Percentiles rank a stretch among this genome's conserved stretches.
These are phyloP conservation scores for Trametes pubescens DNA, from an alignment of 1,284 basidiomycete species.

Conservation along the genomic window DNA sequence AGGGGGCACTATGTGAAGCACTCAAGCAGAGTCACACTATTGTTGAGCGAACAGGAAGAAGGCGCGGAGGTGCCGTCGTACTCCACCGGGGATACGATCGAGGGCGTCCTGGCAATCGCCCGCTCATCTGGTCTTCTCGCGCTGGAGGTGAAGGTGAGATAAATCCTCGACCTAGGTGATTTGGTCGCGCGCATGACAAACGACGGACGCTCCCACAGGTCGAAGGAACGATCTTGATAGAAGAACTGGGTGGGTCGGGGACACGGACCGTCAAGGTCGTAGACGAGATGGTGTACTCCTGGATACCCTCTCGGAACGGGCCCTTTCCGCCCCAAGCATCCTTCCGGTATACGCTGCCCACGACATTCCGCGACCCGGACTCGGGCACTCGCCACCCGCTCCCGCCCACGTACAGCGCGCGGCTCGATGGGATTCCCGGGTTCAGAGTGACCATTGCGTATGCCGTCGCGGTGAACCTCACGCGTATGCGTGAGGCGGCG, in stretches of 20 bases:
- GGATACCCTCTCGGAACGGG: slow-evolving; percentile 33
- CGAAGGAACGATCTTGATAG: slow-evolving; percentile 36
- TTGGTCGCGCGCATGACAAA: background rate
- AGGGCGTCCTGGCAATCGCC: slow-evolving; percentile 39
- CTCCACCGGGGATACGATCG: slow-evolving; percentile 36
- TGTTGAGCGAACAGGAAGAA: slow-evolving; percentile 40
- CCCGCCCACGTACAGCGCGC: slow-evolving; percentile 69
- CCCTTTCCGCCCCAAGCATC: slow-evolving; percentile 39
- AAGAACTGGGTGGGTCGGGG: slow-evolving; percentile 39
- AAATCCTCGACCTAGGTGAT: background rate
- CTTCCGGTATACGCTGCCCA: slow-evolving; percentile 40
- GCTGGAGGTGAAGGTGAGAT: slow-evolving; percentile 36
- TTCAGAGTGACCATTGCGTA: slow-evolving; percentile 70
- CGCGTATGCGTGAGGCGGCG: slow-evolving; percentile 33
- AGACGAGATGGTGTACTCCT: slow-evolving; percentile 37
- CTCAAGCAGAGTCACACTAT: slow-evolving; percentile 37
- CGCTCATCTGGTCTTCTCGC: slow-evolving; percentile 36
- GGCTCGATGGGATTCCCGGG: slow-evolving; percentile 71
- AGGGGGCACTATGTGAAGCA: slow-evolving; percentile 39
- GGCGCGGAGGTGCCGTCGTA: slow-evolving; percentile 35
- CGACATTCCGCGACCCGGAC: slow-evolving; percentile 30
- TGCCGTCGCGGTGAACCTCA: slow-evolving; percentile 48
- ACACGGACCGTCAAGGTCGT: slow-evolving; percentile 29
- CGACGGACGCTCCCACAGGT: slow-evolving; percentile 26
- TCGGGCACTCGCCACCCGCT: slow-evolving; percentile 46